Conservation (phyloP, 345 rosid genomes). For the Jatropha curcas region DNA sequence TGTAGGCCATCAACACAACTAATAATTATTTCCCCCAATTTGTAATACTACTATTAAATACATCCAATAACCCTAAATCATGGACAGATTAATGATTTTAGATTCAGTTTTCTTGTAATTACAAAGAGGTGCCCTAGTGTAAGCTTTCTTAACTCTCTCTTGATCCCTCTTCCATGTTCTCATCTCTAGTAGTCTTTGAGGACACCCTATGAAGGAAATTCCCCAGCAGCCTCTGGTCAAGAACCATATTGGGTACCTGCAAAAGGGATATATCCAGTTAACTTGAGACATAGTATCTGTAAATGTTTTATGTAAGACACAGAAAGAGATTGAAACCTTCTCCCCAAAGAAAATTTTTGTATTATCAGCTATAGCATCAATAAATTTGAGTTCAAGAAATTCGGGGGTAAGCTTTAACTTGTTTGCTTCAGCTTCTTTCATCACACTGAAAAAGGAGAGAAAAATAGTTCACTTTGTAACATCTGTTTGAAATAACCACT, state of each 20-base stretch:
- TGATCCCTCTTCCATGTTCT: constrained; percentile 8
- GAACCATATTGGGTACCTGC: constrained; percentile 81
- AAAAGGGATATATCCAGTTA: constrained; percentile 1
- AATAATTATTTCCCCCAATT: background rate
- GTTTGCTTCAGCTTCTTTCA: constrained; percentile 91
- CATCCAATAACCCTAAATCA: background rate
- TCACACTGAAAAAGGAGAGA: constrained; percentile 40
- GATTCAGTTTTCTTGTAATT: too few species aligned
- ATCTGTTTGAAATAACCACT: background rate
- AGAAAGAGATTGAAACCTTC: constrained; percentile 47
- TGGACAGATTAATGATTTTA: background rate
- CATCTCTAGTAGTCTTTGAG: constrained; percentile 17
- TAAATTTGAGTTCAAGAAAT: constrained; percentile 86
- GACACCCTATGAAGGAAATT: constrained; percentile 56
- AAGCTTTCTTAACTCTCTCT: background rate
- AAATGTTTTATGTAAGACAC: background rate
- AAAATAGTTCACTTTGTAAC: background rate
- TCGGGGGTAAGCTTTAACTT: constrained; percentile 83
- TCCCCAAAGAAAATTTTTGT: constrained; percentile 90
- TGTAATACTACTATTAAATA: background rate
- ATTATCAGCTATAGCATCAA: constrained; percentile 79
- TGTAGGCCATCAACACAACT: background rate
- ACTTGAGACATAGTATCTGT: background rate
- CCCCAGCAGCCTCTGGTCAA: constrained; percentile 86
- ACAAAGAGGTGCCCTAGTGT: too few species aligned